Conservation (phyloP, 495 filamentous ascomycete genomes). For the Aspergillus olivimuriae region DNA sequence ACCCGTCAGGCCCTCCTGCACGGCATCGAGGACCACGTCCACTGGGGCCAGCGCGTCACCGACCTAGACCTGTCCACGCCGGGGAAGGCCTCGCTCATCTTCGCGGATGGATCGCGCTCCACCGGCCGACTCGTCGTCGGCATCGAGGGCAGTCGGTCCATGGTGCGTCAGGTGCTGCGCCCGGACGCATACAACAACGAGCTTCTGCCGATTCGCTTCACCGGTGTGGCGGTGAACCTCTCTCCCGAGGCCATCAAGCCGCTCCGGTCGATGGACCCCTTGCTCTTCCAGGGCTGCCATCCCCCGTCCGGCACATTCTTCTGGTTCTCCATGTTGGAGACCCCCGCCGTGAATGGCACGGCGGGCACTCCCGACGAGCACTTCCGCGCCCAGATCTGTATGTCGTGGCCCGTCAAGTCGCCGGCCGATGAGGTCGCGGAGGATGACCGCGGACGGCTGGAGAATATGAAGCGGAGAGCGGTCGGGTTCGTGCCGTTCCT, state of each 20-base stretch:
- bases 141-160: constrained; percentile 42
- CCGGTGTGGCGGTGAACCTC: constrained; percentile 21
- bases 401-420: constrained; percentile 26
- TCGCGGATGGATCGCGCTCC: constrained; percentile 13
- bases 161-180: constrained; percentile 33
- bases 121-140: constrained; percentile 33
- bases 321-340: constrained; percentile 43
- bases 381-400: constrained; percentile 22
- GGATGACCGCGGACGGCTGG: constrained; percentile 31
- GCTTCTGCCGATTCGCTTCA: constrained; percentile 19
- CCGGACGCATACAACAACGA: constrained; percentile 19
- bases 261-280: constrained; percentile 46
- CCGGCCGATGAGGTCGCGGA: constrained; percentile 26
- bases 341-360: constrained; percentile 14
- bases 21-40: constrained; percentile 22
- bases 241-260: constrained; percentile 26
- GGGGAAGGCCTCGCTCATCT: constrained; percentile 8
- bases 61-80: constrained; percentile 4
- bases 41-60: constrained; percentile 17
- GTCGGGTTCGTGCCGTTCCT: constrained; percentile 48
- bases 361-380: not conserved
- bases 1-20: constrained; percentile 14
- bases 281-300: constrained; percentile 53
- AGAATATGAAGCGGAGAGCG: constrained; percentile 45
- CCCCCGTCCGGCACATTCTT: constrained; percentile 48